Conservation (phyloP, 768 basidiomycete species). For the Mycena latifolia region DNA sequence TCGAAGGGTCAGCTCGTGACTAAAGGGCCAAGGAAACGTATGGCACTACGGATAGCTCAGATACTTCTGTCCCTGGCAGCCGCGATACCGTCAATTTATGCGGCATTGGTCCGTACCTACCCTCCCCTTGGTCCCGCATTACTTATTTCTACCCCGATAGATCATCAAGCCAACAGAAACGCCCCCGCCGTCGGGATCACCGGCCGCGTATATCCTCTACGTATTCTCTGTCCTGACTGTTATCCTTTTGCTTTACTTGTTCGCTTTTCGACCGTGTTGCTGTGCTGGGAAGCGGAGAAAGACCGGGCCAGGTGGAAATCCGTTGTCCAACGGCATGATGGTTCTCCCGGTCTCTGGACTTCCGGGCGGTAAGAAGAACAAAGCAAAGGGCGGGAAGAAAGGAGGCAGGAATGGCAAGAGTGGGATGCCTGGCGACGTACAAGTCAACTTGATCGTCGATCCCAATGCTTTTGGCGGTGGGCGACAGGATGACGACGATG, state of each 20-base stretch:
- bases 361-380: slow-evolving; percentile 56
- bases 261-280: slow-evolving; percentile 71
- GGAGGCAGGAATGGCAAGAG: slow-evolving; percentile 53
- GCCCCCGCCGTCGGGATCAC: slow-evolving; percentile 67
- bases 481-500: slow-evolving; percentile 52
- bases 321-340: slow-evolving; percentile 61
- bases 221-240: slow-evolving; percentile 66
- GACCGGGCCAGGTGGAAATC: slow-evolving; percentile 36
- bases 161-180: slow-evolving; percentile 64
- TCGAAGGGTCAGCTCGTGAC: slow-evolving; percentile 70
- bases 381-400: slow-evolving; percentile 55
- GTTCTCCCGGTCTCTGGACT: slow-evolving; percentile 74
- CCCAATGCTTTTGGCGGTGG: slow-evolving; percentile 65
- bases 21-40: slow-evolving; percentile 71
- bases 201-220: slow-evolving; percentile 70
- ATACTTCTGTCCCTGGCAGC: slow-evolving; percentile 64
- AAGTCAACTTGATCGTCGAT: slow-evolving; percentile 82
- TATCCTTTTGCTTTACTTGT: slow-evolving; percentile 65
- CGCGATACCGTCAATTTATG: slow-evolving; percentile 70
- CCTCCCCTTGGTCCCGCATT: slow-evolving; percentile 5
- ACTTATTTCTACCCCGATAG: slow-evolving; percentile 46
- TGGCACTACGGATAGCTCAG: slow-evolving; percentile 60
- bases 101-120: slow-evolving; percentile 63
- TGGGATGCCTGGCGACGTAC: slow-evolving; percentile 64
- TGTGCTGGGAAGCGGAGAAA: slow-evolving; percentile 52